Evolutionary conservation across 1,139 yeast species (phyloP).

Genomic region (Diutina pseudorugosa): DNA sequence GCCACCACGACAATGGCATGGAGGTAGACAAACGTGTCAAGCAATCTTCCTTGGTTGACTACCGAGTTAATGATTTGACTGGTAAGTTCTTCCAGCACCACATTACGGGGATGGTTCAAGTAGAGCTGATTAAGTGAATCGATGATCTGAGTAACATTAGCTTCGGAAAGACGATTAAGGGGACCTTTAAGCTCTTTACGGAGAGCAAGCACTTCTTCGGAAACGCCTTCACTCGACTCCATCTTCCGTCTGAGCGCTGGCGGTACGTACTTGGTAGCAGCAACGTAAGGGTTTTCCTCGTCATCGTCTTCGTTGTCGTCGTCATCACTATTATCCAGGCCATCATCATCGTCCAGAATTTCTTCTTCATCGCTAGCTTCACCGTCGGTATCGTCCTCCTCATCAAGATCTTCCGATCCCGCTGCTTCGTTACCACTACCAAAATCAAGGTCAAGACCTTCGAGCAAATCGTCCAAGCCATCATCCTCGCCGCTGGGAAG

Average conservation of each 20-base stretch:
- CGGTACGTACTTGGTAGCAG: slow-evolving; percentile 49
- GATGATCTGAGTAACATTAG: slow-evolving; percentile 62
- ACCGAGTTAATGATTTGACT: slow-evolving; percentile 53
- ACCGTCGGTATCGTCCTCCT: slow-evolving; percentile 6
- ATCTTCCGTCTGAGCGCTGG: slow-evolving; percentile 63
- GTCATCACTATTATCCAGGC: slow-evolving; percentile 15
- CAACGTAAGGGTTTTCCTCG: slow-evolving; percentile 9
- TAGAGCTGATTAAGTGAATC: slow-evolving; percentile 56
- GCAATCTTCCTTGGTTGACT: slow-evolving; percentile 47
- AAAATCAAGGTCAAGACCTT: slow-evolving; percentile 63
- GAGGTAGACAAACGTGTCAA: slow-evolving; percentile 69
- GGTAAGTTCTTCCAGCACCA: slow-evolving; percentile 61
- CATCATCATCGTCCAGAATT: slow-evolving; percentile 11
- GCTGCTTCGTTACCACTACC: slow-evolving; percentile 7
- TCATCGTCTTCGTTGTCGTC: slow-evolving; percentile 12
- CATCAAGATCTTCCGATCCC: slow-evolving; percentile 3
- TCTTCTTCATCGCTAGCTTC: slow-evolving; percentile 15
- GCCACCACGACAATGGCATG: slow-evolving; percentile 75
- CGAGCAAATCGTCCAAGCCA: slow-evolving; percentile 58
- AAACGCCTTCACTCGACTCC: slow-evolving; percentile 23
- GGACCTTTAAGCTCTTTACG: slow-evolving; percentile 64
- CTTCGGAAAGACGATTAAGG: slow-evolving; percentile 76
- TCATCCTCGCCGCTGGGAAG: slow-evolving; percentile 49
- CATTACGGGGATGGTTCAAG: slow-evolving; percentile 57
- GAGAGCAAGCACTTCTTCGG: slow-evolving; percentile 40